Conservation (phyloP, 805 yeast species). For the Schwanniomyces polymorphus region DNA sequence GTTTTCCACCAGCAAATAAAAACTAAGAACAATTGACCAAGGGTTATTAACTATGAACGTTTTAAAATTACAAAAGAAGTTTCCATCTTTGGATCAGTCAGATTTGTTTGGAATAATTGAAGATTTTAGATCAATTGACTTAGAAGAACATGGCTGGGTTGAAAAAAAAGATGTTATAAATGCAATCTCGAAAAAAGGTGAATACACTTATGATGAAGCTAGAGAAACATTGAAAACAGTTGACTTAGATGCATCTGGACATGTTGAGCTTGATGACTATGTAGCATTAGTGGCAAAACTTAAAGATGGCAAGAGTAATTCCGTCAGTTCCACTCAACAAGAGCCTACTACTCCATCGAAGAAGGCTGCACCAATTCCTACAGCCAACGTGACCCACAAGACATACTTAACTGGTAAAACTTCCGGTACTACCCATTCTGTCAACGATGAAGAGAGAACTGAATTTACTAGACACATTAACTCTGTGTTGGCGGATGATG, state of each 20-base stretch:
- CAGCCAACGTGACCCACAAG: constrained; percentile 52
- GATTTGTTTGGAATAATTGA: constrained; percentile 85
- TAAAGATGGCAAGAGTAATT: constrained; percentile 46
- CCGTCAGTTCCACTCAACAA: constrained; percentile 1
- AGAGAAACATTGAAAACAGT: constrained; percentile 91
- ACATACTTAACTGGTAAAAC: constrained; percentile 83
- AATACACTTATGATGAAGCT: constrained; percentile 84
- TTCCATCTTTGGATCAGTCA: constrained; percentile 81
- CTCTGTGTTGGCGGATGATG: constrained; percentile 84
- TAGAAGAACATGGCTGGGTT: constrained; percentile 91
- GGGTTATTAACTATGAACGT: constrained; percentile 34
- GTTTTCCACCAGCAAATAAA: neutral
- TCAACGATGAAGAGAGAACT: constrained; percentile 93
- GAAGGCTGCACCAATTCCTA: constrained; percentile 40
- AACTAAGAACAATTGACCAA: neutral
- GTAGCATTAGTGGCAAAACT: constrained; percentile 82
- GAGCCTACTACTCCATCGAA: constrained; percentile 21
- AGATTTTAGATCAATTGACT: constrained; percentile 78
- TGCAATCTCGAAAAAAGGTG: constrained; percentile 74
- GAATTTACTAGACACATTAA: constrained; percentile 97
- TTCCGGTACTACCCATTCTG: constrained; percentile 94
- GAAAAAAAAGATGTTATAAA: constrained; percentile 90
- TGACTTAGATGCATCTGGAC: constrained; percentile 94
- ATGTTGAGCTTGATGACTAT: constrained; percentile 93
- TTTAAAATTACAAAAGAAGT: constrained; percentile 63